Percentiles rank a stretch among this genome's conserved stretches.
These are phyloP conservation scores for Arctium minus DNA, from an alignment of 129 eudicot genomes.

Conservation along the genomic window DNA sequence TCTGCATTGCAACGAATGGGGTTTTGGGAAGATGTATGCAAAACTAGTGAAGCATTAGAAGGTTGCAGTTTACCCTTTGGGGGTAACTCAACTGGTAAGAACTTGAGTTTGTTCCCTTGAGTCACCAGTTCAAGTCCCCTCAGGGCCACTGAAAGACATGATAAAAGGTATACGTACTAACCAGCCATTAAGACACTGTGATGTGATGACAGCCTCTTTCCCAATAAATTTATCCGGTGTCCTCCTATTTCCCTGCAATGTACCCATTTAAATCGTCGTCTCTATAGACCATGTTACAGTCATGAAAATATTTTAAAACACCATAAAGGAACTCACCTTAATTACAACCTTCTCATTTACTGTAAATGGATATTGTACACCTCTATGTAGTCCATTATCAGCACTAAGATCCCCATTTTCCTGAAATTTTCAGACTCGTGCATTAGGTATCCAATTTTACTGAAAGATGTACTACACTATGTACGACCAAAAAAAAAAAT, in stretches of 20 bases:
- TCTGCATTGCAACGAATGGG: background rate
- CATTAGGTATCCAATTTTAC: background rate
- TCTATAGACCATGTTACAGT: background rate
- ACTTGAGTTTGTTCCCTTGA: too few species aligned
- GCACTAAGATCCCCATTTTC: constrained; percentile 53
- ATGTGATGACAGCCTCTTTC: constrained; percentile 72
- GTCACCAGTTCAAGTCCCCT: too few species aligned
- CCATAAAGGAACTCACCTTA: constrained; percentile 35
- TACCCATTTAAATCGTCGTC: background rate
- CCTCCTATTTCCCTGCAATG: constrained; percentile 70
- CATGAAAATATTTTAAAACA: background rate
- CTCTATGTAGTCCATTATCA: constrained; percentile 47
- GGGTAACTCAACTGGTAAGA: too few species aligned
- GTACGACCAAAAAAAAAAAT: background rate
- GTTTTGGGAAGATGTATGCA: background rate
- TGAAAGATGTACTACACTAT: background rate
- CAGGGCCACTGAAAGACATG: background rate
- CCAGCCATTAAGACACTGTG: constrained; percentile 83
- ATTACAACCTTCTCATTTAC: constrained; percentile 67
- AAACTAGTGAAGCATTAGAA: background rate
- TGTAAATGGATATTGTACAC: constrained; percentile 67
- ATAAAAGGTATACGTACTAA: constrained; percentile 33
- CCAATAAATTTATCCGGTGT: constrained; percentile 85
- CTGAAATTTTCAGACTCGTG: constrained; percentile 20
- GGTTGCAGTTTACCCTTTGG: background rate